Base-by-base conservation (phyloP, 768 basidiomycete genomes). In the Kwoniella sp. region DNA sequence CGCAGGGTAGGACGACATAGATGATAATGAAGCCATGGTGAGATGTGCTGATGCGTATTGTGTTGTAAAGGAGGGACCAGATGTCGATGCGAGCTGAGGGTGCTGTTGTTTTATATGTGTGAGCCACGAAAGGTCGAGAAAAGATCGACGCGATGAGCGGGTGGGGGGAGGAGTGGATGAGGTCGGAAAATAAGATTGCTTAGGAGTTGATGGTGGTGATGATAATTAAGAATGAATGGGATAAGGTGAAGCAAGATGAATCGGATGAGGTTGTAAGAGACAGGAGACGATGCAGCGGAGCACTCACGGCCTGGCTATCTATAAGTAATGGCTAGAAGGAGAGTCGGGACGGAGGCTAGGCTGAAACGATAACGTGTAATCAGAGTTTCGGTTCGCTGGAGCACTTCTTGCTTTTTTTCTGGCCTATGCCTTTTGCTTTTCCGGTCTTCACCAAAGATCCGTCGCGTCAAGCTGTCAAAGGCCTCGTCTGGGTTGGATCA, bases 1-100 rank as follows among this genome's bases (percentile, higher is more conserved):
- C 50, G 52, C 26, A 22, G 73, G 73, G 71, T 64, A 77, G 55
- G 65, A 67, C 20, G 75, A 77, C 51, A 54, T 71, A 59, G 63
- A 51, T 47, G 57, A 48, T 26, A 57, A 65, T 26, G 63, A 65
- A 37, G 63, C 58, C 51, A 58, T 54, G 54, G 23, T 65, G 57
- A 38, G 38, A 47, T 41, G 7, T 31, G 50, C 31, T 23, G 37
- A 2, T 13, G 23, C 20, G 7, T 38, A 37, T 22, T 22, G 28
- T 51, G 29, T 11, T 31, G 31, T 17, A n/a, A 55, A 55, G 17
- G 58, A 63, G 29, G 55, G 61, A 60, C 41, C 50, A 20, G 52
- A n/a, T 55, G 61, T 45, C 41, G 41, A 45, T 45, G 26, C 53
- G 26, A 54, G 53, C 30, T 54, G 29, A 30, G 20, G 53, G 31